Base-by-base conservation (phyloP, 768 basidiomycete genomes). In the Rossbeevera mucosa region DNA sequence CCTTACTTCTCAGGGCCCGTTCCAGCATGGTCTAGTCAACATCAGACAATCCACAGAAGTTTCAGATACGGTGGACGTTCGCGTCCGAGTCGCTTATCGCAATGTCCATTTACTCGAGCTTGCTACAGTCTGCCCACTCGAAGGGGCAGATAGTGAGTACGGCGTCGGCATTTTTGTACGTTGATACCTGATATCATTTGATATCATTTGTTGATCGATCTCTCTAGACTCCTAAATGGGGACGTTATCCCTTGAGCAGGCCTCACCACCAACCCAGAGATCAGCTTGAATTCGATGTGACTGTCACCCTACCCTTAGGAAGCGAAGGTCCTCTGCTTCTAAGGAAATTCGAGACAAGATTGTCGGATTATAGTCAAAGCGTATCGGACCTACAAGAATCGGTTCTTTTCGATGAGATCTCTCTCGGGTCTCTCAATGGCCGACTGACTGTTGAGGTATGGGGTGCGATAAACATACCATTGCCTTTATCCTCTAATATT, bases 271-370 rank as follows among this genome's bases (percentile, higher is more conserved):
- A 30, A 5, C 38, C 25, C 5, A 51, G 53, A 16, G 54, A 64
- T 18, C 54, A 44, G 9, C 58, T 75, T 41, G 57, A 47, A 24
- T 75, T 76, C 33, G 69, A 71, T 6, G 62, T 74, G 13, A 69
- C 62, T 16, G 57, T 76, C 13, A 66, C 62, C 42, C 62, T 80
- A 2, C 80, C 77, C 7, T 62, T 60, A 14, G 60, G 62, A 7
- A 57, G 47, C 5, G 47, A 58, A 13, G 44, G 56, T 18, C 40
- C 67, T 22, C 58, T 72, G 5, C 48, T 57, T 2, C 70, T 83
- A 57, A 73, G 76, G 47, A 60, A 59, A 4, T 70, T 82, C 24
- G 68, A 73, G 51, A 80, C 79, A 4, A 62, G 70, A 30, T 50
- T 79, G 30, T 69, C 67, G 13, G 71, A 72, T 52, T 77, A 73